These are phyloP conservation scores for Grosmannia huntii DNA, from an alignment of 2,329 filamentous ascomycete genomes.

Conservation along the genomic window DNA sequence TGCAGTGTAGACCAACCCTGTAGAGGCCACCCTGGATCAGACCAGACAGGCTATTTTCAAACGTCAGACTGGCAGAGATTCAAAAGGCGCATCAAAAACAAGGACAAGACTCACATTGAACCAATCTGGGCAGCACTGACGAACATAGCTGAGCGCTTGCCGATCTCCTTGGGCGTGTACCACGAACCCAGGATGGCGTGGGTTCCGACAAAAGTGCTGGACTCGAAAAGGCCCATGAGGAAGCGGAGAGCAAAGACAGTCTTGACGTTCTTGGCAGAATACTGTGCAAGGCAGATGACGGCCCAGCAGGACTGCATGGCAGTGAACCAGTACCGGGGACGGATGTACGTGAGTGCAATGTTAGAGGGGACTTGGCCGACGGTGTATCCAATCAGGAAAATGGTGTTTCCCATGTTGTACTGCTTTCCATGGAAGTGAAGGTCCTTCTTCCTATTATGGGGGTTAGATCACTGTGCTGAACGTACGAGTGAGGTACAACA, in stretches of 20 bases:
- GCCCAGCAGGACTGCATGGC: slow-evolving; percentile 1
- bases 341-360: slow-evolving; percentile 21
- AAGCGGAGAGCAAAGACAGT: slow-evolving; percentile 15
- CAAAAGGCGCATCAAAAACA: neutral
- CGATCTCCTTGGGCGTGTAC: slow-evolving; percentile 35
- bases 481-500: neutral
- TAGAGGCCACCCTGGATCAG: neutral
- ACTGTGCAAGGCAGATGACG: neutral
- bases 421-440: slow-evolving; percentile 3
- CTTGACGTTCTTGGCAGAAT: neutral
- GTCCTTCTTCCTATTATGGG: slow-evolving; percentile 1
- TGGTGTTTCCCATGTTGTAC: slow-evolving; percentile 2
- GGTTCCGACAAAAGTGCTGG: slow-evolving; percentile 25
- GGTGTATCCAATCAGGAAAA: slow-evolving; percentile 30
- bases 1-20: neutral
- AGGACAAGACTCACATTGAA: neutral
- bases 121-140: neutral
- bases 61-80: neutral
- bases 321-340: slow-evolving; percentile 1
- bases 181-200: slow-evolving; percentile 35
- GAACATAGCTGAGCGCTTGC: slow-evolving; percentile 21
- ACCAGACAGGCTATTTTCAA: neutral
- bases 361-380: slow-evolving; percentile 48
- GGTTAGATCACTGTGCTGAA: neutral
- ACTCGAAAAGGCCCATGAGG: slow-evolving; percentile 27